These are phyloP conservation scores for Pterocarpus santalinus DNA, from an alignment of 306 rosid genomes.

Conservation along the genomic window DNA sequence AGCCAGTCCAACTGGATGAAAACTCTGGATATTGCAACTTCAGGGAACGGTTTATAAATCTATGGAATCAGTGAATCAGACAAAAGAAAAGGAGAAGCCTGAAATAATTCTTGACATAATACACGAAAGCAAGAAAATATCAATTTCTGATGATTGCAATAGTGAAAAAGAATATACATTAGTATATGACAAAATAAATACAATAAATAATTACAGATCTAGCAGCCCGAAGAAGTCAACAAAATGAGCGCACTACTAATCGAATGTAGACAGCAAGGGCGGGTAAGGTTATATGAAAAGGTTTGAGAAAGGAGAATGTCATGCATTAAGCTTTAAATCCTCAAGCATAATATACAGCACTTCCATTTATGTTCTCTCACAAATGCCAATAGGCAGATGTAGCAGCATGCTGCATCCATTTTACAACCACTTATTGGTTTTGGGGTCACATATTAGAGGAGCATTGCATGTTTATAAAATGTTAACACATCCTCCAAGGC, in stretches of 20 bases:
- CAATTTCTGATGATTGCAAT: constrained; percentile 9
- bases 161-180: neutral
- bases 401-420: neutral
- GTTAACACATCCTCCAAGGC: neutral
- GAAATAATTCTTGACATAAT: neutral
- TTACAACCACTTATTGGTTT: constrained; percentile 1
- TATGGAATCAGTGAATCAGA: constrained; percentile 8
- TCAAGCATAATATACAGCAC: neutral
- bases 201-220: constrained; percentile 8
- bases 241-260: constrained; percentile 16
- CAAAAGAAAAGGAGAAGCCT: neutral
- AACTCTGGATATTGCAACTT: constrained; percentile 35
- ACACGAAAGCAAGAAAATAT: constrained; percentile 18
- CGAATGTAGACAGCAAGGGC: neutral
- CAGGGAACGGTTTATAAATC: constrained; percentile 33
- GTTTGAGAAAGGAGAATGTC: constrained; percentile 16
- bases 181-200: neutral
- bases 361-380: neutral
- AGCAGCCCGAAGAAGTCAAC: neutral
- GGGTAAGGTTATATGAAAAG: neutral
- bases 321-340: neutral
- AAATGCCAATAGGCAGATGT: neutral
- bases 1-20: constrained; percentile 7
- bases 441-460: constrained; percentile 7
- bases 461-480: neutral